Evolutionary conservation across 345 rosid genomes (phyloP), one percentile per base, ranked within the genome.

Genomic region (Camelina laxa): DNA sequence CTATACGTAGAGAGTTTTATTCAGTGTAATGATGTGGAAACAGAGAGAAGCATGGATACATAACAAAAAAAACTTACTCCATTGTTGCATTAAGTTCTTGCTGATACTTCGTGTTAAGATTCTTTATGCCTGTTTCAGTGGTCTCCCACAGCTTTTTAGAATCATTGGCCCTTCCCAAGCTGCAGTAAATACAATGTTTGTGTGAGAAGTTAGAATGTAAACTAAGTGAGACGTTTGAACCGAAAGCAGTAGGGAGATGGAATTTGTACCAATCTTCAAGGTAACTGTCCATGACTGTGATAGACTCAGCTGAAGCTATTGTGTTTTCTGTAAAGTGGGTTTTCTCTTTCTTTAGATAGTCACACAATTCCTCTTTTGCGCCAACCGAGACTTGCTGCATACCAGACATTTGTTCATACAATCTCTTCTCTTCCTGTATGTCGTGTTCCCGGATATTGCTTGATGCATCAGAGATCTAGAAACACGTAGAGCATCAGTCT

Each of bases 381-480:
- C 86, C 81, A 9, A 81, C 42, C 48, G 96, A 80, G 56, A 85
- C 75, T 65, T 88, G 84, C 75, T 90, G 93, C 80, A 91, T 78
- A 82, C 73, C 27, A 65, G 74, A 83, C 76, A 87, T 84, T 55
- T 86, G 89, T 49, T 72, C 81, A 67, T 82, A 86, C 80, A 94
- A 60, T 83, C 62, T 80, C 77, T 80, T 85, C 36, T 79, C 83
- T 73, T 89, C 93, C 13, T 75, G 82, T 16, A 69, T 38, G 63
- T 56, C 80, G 4, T 76, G 69, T 38, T 84, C 86, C 5, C 79
- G 74, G 75, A 90, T 82, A 65, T 60, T 71, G 24, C 75, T 80
- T 72, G 96, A 82, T 65, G 87, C 91, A 79, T 88, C 86, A 15
- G 85, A 78, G 48, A 94, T 88, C 98, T 91, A 59, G 38, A 48